Evolutionary conservation across 164 flowering plant genomes (phyloP), one percentile per base, ranked within the genome.

Genomic region (Litsea cubeba): DNA sequence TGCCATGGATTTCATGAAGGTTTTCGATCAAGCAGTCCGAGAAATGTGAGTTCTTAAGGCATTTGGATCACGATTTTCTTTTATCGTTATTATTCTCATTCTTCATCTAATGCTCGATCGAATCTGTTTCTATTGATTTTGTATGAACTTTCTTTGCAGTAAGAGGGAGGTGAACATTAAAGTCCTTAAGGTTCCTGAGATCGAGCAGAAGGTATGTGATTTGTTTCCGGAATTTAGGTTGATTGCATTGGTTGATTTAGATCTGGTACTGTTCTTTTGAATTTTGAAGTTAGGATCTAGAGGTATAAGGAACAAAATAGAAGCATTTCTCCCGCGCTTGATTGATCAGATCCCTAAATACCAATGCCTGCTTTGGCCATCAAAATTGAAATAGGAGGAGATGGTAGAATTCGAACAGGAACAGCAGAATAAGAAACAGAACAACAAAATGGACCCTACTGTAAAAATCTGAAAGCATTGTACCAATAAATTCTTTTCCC

Each of bases 1-100:
- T 12, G 82, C 76, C 74, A 95, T 95, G 99, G 99, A 95, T 88
- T 95, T 95, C 90, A 93, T 95, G 97, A 95, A 95, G 88, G 99
- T 89, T 32, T 58, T 95, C 81, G 99, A 95, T 85, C 98, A 95
- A 77, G 86, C 99, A 4, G 96, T 95, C 20, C 88, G 98, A 46
- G 99, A 93, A 85, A 93, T 95, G 99, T 95, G 78, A 85, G 92
- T 60, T 78, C 3, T 22, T 50, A 2, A 35, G 46, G 18, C 22
- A 12, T 24, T 58, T 25, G 26, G 26, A 64, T 25, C 28, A 12
- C n/a, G 10, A 46, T 40, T 46, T 68, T 22, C 11, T 23, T 25
- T 0, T 2, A 15, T 46, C 35, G 35, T 30, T 30, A 30, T 15
- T n/a, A 3, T 68, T 40, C 15, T 5, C 46, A 23, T 7, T 12